Evolutionary conservation across 495 filamentous ascomycete species (phyloP).

Genomic region (Penicillium longicatenatum): DNA sequence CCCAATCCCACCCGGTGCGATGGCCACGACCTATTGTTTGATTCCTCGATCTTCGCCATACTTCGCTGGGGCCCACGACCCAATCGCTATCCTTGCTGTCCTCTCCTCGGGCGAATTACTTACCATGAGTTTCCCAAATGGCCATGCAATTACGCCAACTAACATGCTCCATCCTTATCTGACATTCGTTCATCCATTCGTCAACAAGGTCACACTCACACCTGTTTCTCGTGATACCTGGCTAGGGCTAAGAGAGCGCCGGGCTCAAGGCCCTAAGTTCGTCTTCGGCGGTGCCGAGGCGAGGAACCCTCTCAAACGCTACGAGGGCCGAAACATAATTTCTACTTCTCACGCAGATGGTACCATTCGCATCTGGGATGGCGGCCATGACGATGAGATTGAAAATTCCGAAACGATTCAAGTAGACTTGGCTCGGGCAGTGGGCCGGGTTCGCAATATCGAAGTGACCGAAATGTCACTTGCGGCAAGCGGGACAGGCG

Average conservation of each 20-base stretch:
- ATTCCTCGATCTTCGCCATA: constrained; percentile 81
- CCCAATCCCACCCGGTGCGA: constrained; percentile 74
- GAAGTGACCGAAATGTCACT: constrained; percentile 75
- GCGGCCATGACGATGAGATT: constrained; percentile 86
- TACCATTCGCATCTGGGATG: constrained; percentile 85
- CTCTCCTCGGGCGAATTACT: constrained; percentile 84
- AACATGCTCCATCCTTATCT: constrained; percentile 86
- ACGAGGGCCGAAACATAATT: constrained; percentile 77
- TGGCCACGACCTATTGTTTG: constrained; percentile 78
- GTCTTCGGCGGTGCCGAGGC: constrained; percentile 74
- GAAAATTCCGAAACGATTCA: constrained; percentile 83
- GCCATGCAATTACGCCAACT: constrained; percentile 85
- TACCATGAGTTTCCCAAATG: constrained; percentile 87
- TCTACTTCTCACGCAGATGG: constrained; percentile 86
- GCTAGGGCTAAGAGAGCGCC: constrained; percentile 83
- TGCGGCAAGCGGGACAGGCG: constrained; percentile 67
- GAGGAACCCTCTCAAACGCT: constrained; percentile 65
- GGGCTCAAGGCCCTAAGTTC: constrained; percentile 71
- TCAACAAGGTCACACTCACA: constrained; percentile 66
- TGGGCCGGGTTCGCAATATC: constrained; percentile 76
- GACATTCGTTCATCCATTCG: constrained; percentile 84
- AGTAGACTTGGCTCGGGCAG: constrained; percentile 80
- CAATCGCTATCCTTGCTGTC: constrained; percentile 77
- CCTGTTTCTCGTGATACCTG: constrained; percentile 75
- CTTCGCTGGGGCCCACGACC: constrained; percentile 86